Percentiles rank a stretch among this genome's conserved stretches.
Conservation (phyloP, 164 flowering plant species). For the Tetrastigma voinierianum region DNA sequence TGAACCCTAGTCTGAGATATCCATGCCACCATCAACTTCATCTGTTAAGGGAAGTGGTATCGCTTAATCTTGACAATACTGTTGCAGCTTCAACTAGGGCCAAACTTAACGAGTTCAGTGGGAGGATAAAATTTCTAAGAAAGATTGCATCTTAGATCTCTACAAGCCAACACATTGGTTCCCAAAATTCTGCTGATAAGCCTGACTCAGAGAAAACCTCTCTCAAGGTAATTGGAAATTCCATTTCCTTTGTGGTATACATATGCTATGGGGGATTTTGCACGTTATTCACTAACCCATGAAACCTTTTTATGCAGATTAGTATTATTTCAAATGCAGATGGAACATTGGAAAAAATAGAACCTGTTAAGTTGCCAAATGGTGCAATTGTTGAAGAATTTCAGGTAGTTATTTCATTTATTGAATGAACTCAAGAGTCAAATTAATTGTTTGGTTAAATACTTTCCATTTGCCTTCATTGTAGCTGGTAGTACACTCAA, state of each 20-base stretch:
- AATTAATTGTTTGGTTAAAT: not conserved
- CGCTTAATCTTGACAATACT: not conserved
- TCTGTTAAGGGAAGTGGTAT: constrained; percentile 6
- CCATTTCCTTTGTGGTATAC: not conserved
- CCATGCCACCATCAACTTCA: constrained; percentile 6
- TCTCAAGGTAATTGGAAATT: constrained; percentile 23
- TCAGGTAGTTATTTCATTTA: constrained; percentile 26
- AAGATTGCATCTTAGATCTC: constrained; percentile 11
- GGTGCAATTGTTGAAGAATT: constrained; percentile 7
- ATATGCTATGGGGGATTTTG: no score
- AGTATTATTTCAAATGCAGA: constrained; percentile 15
- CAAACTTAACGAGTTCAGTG: constrained; percentile 9
- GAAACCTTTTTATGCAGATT: constrained; percentile 15
- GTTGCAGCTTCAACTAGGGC: not conserved
- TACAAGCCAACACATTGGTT: not conserved
- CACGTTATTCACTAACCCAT: no score
- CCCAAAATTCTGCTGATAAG: constrained; percentile 10
- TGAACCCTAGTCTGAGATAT: constrained; percentile 4
- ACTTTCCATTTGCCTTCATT: not conserved
- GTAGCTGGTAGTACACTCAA: constrained; percentile 19
- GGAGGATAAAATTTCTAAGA: constrained; percentile 8
- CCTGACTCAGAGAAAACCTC: constrained; percentile 6
- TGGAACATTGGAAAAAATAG: not conserved
- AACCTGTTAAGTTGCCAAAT: constrained; percentile 5
- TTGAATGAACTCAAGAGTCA: not conserved